Evolutionary conservation across 2,329 filamentous ascomycete species (phyloP), one percentile per base, ranked within the genome.

Genomic region (Fusarium oxysporum): DNA sequence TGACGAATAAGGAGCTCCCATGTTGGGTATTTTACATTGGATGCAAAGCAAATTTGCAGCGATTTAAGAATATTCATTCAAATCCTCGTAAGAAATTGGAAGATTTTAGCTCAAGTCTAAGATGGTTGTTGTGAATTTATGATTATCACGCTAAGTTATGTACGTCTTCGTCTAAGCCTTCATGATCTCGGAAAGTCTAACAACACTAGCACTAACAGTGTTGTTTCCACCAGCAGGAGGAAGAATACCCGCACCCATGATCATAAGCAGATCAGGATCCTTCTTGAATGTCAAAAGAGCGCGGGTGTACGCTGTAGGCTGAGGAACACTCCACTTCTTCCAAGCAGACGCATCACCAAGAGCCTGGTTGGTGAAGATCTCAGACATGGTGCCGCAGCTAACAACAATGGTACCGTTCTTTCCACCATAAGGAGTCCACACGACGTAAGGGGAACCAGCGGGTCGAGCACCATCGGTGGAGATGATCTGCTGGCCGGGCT

Each of bases 161-260:
- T 30, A 8, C 6, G 25, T 12, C 9, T 5, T 3, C 1, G 3
- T 13, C 17, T 62, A 77, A 32, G 58, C 28, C 62, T 83, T 56
- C 61, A 77, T 71, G 17, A 77, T 50, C 68, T 80, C 68, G 1
- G 78, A 78, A 5, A 80, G 59, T 28, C 72, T 71, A 16, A 82
- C 75, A 38, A 84, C 79, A 44, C 82, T 84, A 41, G 82, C 62
- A 19, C 78, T 81, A 6, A 85, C 80, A 75, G 82, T 78, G 45
- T 88, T 87, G 38, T 82, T 83, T 38, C 80, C 86, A 45, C 81
- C 85, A 3, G 67, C 67, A 19, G 84, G 84, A 8, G 86, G 86
- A 73, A 86, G 77, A n/a, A 83, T 80, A 2, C 84, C 83, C 1
- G 80, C 85, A 0, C 84, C 84, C 65, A 84, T 84, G 48, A 88